These are phyloP conservation scores for Daldinia loculata DNA, from an alignment of 495 filamentous ascomycete genomes.

Conservation along the genomic window DNA sequence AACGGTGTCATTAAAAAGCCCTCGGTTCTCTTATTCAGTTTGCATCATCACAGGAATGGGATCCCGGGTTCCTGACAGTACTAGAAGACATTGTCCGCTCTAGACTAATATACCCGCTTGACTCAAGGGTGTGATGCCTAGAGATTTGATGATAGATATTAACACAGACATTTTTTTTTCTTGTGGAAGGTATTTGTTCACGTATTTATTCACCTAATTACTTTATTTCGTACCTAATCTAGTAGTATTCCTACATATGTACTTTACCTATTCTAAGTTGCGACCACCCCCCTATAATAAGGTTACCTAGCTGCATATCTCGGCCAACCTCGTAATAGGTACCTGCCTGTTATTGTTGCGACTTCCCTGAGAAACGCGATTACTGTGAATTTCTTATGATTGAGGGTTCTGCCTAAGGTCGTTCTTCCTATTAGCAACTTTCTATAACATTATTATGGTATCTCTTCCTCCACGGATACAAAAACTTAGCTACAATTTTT, in stretches of 20 bases:
- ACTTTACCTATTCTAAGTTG: constrained; percentile 6
- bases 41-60: constrained; percentile 14
- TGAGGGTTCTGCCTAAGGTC: neutral
- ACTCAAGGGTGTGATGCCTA: constrained; percentile 18
- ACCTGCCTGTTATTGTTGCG: neutral
- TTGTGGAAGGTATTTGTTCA: neutral
- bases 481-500: neutral
- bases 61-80: neutral
- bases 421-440: neutral
- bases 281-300: constrained; percentile 19
- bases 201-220: constrained; percentile 4
- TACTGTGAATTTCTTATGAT: constrained; percentile 1
- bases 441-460: neutral
- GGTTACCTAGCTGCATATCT: constrained; percentile 36
- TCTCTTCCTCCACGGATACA: neutral
- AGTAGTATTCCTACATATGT: neutral
- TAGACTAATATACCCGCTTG: constrained; percentile 24
- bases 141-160: constrained; percentile 33
- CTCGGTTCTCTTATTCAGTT: constrained; percentile 15
- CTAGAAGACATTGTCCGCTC: constrained; percentile 21
- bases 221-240: neutral
- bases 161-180: constrained; percentile 19
- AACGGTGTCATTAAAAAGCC: constrained; percentile 13
- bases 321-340: neutral
- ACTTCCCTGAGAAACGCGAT: neutral